Evolutionary conservation across 2,329 filamentous ascomycete species (phyloP), one percentile per base, ranked within the genome.

Genomic region (Fulvia fulva): DNA sequence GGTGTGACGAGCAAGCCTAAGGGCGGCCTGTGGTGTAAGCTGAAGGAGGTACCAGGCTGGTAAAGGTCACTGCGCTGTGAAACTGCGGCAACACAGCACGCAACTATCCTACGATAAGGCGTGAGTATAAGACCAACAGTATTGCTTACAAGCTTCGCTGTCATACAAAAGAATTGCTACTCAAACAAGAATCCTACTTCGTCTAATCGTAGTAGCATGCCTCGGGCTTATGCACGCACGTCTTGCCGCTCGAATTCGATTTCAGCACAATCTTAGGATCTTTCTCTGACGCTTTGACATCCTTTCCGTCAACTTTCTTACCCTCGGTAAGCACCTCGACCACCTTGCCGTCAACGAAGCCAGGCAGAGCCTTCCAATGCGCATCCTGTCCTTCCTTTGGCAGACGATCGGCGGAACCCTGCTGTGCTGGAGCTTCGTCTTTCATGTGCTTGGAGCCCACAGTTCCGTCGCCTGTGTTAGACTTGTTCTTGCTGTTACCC

Each of bases 1-100:
- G 85, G 84, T 2, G 81, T 94, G 50, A 95, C 91, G 21, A 80
- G 85, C 6, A 83, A 84, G 70, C 91, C 91, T 0, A 83, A 81
- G 57, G 86, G 86, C 57, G 91, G 91, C 0, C 75, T 97, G 70
- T 80, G 83, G 67, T 83, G 93, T 6, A 84, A 81, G 69, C 75
- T 90, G 49, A 90, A 78, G 68, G 76, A 84, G 51, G 68, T 91
- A n/a, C 81, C 86, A 23, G 86, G 85, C 0, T 91, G 88, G 85
- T 88, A 45, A 44, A 22, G 16, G 25, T 21, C 41, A 3, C 22
- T 45, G 41, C 28, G 28, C 28, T 12, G 28, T n/a, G n/a, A n/a
- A n/a, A n/a, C n/a, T n/a, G n/a, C n/a, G 28, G 12, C 28, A 8
- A 41, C 37, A 41, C 14, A 41, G 19, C 37, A 8, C 14, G n/a